Conservation (phyloP, 2,329 filamentous ascomycete species). For the Scolecobasidium constrictum region DNA sequence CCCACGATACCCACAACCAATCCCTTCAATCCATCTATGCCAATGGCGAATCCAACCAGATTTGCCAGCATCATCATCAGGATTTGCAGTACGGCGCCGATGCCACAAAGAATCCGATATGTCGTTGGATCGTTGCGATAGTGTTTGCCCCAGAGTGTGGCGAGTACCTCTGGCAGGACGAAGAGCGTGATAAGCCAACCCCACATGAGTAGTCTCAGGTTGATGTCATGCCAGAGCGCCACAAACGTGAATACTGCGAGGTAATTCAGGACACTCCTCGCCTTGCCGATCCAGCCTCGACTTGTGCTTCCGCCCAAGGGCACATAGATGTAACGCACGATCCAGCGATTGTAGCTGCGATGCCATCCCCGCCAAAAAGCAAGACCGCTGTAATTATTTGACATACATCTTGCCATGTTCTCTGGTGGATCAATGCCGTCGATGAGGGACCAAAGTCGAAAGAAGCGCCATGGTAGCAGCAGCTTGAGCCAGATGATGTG, state of each 20-base stretch:
- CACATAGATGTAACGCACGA: slow-evolving; percentile 86
- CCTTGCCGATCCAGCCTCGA: slow-evolving; percentile 29
- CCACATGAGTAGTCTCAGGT: slow-evolving; percentile 83
- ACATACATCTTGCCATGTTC: slow-evolving; percentile 96
- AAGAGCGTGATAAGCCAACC: slow-evolving; percentile 94
- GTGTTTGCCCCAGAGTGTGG: slow-evolving; percentile 16
- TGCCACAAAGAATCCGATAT: slow-evolving; percentile 70
- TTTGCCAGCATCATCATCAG: slow-evolving; percentile 96
- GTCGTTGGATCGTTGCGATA: slow-evolving; percentile 60
- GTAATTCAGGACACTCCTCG: slow-evolving; percentile 60
- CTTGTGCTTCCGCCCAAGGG: slow-evolving; percentile 63
- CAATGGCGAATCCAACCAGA: slow-evolving; percentile 87
- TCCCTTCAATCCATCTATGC: slow-evolving; percentile 72
- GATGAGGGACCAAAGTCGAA: slow-evolving; percentile 86
- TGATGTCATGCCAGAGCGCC: slow-evolving; percentile 95
- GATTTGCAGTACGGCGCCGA: slow-evolving; percentile 73
- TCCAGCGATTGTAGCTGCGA: slow-evolving; percentile 87
- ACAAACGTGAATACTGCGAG: slow-evolving; percentile 90
- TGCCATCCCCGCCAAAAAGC: slow-evolving; percentile 98
- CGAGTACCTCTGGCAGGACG: slow-evolving; percentile 70
- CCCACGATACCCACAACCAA: slow-evolving; percentile 66
- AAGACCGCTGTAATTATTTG: slow-evolving; percentile 82
- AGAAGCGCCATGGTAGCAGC: slow-evolving; percentile 93
- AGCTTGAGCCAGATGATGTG: slow-evolving; percentile 98
- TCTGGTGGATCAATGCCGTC: slow-evolving; percentile 93